phyloP scores from a whole-genome alignment of 1,139 yeast genomes.

The Oligophagozyma castellii region DNA sequence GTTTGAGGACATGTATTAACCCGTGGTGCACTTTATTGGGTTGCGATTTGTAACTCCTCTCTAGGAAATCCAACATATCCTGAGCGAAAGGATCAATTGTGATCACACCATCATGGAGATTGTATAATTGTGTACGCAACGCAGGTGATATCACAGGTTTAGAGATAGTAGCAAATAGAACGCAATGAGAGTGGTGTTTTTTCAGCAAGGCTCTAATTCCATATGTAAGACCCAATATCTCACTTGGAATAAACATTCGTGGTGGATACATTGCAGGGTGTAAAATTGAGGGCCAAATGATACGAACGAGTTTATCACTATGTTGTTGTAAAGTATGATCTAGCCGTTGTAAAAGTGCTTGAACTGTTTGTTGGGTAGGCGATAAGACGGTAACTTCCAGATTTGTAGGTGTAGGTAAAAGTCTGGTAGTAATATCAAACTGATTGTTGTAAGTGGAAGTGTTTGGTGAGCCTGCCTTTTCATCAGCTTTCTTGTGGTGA shows the following conservation, averaged over 20 bases:
- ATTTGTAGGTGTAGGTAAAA: constrained; percentile 52
- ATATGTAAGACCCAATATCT: constrained; percentile 50
- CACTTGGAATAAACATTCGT: constrained; percentile 32
- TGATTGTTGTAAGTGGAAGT: constrained; percentile 42
- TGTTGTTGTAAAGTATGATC: constrained; percentile 30
- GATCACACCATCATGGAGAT: constrained; percentile 52
- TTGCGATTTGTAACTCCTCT: constrained; percentile 42
- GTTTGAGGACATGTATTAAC: constrained; percentile 55
- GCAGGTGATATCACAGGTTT: constrained; percentile 46
- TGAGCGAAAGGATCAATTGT: constrained; percentile 78
- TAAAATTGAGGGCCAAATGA: constrained; percentile 62
- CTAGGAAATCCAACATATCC: constrained; percentile 51
- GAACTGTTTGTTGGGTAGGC: constrained; percentile 15
- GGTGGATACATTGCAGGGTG: constrained; percentile 70
- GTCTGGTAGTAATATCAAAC: constrained; percentile 61
- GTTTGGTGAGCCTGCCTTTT: constrained; percentile 13
- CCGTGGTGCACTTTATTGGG: constrained; percentile 82
- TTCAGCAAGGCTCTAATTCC: constrained; percentile 43
- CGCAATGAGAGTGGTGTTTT: constrained; percentile 33
- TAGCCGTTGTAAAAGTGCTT: constrained; percentile 31
- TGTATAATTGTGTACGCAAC: constrained; percentile 39
- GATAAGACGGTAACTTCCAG: constrained; percentile 47
- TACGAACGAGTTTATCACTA: constrained; percentile 38
- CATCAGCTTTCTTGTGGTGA: constrained; percentile 17
- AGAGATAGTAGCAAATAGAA: constrained; percentile 44